Evolutionary conservation across 108 stramenopile genomes (phyloP).

Genomic region (Conticribra guillardii): DNA sequence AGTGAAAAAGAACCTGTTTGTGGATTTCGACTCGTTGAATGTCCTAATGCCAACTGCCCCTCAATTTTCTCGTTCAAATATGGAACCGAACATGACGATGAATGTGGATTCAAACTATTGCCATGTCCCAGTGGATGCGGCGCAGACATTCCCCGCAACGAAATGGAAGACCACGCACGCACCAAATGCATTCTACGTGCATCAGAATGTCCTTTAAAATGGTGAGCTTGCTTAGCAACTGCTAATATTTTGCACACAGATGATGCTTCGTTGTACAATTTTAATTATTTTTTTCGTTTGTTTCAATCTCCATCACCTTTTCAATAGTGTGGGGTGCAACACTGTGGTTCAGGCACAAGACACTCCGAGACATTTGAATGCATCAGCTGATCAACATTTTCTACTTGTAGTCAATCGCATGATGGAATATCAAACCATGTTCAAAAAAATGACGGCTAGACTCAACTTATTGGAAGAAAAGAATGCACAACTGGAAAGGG

Average conservation of each 20-base stretch:
- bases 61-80: conserved; percentile 49
- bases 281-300: too few relatives aligned
- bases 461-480: conserved; percentile 44
- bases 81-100: conserved; percentile 43
- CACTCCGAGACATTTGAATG: conserved; percentile 47
- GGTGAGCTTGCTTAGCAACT: too few relatives aligned
- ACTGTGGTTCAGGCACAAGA: conserved; percentile 54
- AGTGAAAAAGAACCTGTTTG: conserved; percentile 18
- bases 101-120: conserved; percentile 49
- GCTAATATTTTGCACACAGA: too few relatives aligned
- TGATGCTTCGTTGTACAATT: too few relatives aligned
- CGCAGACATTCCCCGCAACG: conserved; percentile 30
- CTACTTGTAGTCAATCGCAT: conserved; percentile 53
- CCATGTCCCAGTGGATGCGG: conserved; percentile 57
- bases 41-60: conserved; percentile 57
- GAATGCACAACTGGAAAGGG: conserved; percentile 38
- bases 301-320: neutral
- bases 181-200: conserved; percentile 51
- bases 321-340: conserved; percentile 46
- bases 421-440: conserved; percentile 53
- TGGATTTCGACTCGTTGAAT: conserved; percentile 45
- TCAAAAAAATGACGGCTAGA: conserved; percentile 41
- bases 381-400: conserved; percentile 51
- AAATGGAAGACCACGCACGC: conserved; percentile 35
- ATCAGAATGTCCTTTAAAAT: conserved; percentile 57